Base-by-base conservation (phyloP, 2,329 filamentous ascomycete species). In the Chalaropsis ovoidea region DNA sequence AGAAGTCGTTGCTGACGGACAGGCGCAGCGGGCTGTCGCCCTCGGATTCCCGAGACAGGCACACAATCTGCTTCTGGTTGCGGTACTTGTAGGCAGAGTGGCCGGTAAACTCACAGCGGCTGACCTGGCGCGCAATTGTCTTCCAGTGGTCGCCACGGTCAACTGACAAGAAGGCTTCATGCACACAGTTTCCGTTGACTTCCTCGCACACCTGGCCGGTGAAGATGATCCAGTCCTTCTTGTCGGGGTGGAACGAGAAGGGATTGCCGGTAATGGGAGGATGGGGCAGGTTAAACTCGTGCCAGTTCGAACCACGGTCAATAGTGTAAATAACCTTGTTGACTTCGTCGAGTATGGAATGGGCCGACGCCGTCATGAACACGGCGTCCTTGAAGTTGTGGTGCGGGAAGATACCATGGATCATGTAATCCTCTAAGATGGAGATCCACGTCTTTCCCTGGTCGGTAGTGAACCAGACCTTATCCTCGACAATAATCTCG, bases 161-260 rank as follows among this genome's bases (percentile, higher is more conserved):
- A 41, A 79, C 86, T 43, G 89, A 90, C 66, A 90, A 80, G 56
- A 88, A 90, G 1, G 92, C 90, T 68, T 88, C 84, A 0, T 80
- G 80, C 70, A 89, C 86, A 74, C 92, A 96, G 42, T 82, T 74
- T 39, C 77, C 76, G 17, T 75, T 76, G 2, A 77, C 73, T 41
- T 74, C 74, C 54, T 85, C 82, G 72, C 90, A 95, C 68, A 87
- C 82, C 69, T 85, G 77, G 47, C 92, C 93, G 61, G 88, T 84
- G 91, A 92, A 97, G 68, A 99, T 88, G 54, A 97, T 79, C 90
- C 91, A 96, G 71, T 96, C 88, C 73, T 87, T 88, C 71, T 88
- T 83, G 70, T 87, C 84, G 0, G 91, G 88, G 71, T 99, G 94
- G 77, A 99, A 99, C 43, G 81, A 79, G 52, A 91, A 80, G 19